Conservation (phyloP, 2,329 filamentous ascomycete genomes). For the Sclerotiophoma versabilis region DNA sequence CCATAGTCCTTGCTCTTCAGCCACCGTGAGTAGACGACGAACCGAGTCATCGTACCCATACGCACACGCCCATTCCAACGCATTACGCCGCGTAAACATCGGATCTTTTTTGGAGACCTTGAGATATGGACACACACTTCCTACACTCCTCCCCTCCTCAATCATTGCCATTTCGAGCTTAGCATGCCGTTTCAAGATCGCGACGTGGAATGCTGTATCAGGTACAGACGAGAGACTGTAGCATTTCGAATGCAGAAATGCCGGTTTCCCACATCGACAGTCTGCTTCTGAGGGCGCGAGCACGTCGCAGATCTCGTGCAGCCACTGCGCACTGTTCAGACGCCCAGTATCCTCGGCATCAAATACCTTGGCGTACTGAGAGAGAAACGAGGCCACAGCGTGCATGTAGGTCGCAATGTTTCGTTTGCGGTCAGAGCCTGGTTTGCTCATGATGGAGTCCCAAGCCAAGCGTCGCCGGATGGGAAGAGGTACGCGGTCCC, state of each 20-base stretch:
- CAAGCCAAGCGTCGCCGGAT: neutral
- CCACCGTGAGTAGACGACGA: neutral
- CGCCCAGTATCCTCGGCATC: neutral
- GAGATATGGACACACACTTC: neutral
- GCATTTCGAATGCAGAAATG: constrained; percentile 4
- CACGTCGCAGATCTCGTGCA: neutral
- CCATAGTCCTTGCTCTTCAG: neutral
- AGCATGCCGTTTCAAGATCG: neutral
- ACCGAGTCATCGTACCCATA: neutral
- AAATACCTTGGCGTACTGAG: neutral
- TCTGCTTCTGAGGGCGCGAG: neutral
- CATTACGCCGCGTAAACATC: neutral
- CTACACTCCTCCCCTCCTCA: neutral
- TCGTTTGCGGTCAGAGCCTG: neutral
- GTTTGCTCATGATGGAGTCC: neutral
- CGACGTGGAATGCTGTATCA: constrained; percentile 1
- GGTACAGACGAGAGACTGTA: neutral
- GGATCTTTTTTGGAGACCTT: neutral
- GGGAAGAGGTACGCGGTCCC: neutral
- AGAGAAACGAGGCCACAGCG: neutral
- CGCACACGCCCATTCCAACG: constrained; percentile 10
- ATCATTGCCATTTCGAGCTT: neutral
- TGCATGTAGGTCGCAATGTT: constrained; percentile 6
- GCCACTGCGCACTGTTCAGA: neutral
- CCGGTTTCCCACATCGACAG: constrained; percentile 1